Percentiles rank a stretch among this genome's conserved stretches.
These are phyloP conservation scores for Kockiozyma suomiensis DNA, from an alignment of 805 yeast species.

Conservation along the genomic window DNA sequence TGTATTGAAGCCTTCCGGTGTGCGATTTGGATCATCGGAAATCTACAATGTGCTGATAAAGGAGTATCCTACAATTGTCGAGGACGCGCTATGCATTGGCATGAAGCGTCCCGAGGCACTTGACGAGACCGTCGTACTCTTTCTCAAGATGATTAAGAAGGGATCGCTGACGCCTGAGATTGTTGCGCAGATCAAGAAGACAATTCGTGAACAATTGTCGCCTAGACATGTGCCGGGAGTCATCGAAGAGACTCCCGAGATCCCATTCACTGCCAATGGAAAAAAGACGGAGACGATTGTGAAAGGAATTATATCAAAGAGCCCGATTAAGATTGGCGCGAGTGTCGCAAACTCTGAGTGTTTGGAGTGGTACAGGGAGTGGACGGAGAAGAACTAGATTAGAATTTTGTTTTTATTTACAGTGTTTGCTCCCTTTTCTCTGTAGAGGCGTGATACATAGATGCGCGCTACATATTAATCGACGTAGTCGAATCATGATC, in stretches of 20 bases:
- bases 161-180: slow-evolving; percentile 19
- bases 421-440: no score
- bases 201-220: slow-evolving; percentile 32
- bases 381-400: slow-evolving; percentile 30
- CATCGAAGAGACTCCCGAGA: slow-evolving; percentile 33
- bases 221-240: slow-evolving; percentile 36
- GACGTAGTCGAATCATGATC: no score
- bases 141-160: slow-evolving; percentile 26
- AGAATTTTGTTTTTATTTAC: not conserved
- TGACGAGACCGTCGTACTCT: slow-evolving; percentile 35
- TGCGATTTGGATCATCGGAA: slow-evolving; percentile 36
- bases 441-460: no score
- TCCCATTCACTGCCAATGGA: slow-evolving; percentile 37
- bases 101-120: slow-evolving; percentile 29
- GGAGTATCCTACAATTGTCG: slow-evolving; percentile 27
- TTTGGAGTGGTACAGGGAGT: slow-evolving; percentile 31
- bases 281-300: slow-evolving; percentile 36
- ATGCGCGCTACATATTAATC: no score
- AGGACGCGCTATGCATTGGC: slow-evolving; percentile 36
- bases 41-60: slow-evolving; percentile 34
- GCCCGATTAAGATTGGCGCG: slow-evolving; percentile 31
- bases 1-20: slow-evolving; percentile 36
- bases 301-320: slow-evolving; percentile 32
- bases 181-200: slow-evolving; percentile 9
- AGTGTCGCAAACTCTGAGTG: slow-evolving; percentile 36